A percentile compares a stretch with the other conserved stretches of the same genome.
Evolutionary conservation across 768 basidiomycete genomes (phyloP).

Genomic region (Agaricus subrufescens): DNA sequence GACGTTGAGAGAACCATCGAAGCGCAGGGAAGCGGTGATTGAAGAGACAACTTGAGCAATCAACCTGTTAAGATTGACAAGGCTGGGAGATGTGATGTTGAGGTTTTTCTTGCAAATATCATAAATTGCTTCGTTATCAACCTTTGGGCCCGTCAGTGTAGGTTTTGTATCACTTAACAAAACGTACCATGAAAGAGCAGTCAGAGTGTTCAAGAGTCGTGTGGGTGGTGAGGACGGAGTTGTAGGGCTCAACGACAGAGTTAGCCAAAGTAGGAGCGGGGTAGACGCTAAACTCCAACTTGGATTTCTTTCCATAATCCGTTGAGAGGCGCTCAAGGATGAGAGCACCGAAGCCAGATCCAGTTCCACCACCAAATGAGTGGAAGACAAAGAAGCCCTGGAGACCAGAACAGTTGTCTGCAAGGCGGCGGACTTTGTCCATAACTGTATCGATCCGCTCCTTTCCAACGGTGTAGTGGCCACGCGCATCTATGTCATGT

Average conservation of each 20-base stretch:
- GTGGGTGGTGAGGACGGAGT: conserved; percentile 96
- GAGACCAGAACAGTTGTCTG: conserved; percentile 96
- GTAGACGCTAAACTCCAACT: conserved; percentile 97
- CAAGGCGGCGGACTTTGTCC: conserved; percentile 94
- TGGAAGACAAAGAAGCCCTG: conserved; percentile 99
- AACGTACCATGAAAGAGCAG: conserved; percentile 94
- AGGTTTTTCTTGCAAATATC: conserved; percentile 99
- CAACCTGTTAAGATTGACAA: conserved; percentile 91
- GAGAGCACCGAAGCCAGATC: conserved; percentile 98
- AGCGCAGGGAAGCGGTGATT: conserved; percentile 93
- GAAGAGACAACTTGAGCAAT: conserved; percentile 99
- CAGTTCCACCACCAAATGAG: conserved; percentile 99
- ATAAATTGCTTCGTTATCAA: conserved; percentile 99
- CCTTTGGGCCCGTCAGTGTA: conserved; percentile 34
- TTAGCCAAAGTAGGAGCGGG: conserved; percentile 85
- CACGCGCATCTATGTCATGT: conserved; percentile 76
- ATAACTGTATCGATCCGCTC: conserved; percentile 96
- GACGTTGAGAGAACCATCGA: conserved; percentile 96
- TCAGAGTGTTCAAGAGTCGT: conserved; percentile 99
- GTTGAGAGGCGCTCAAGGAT: conserved; percentile 95
- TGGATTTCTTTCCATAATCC: conserved; percentile 99
- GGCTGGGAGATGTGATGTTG: conserved; percentile 78
- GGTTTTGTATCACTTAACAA: background rate
- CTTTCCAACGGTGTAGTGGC: conserved; percentile 98
- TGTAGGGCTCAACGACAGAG: conserved; percentile 99